Evolutionary conservation across 352 stramenopile species (phyloP).

Genomic region (Globisporangium acanthophoron): DNA sequence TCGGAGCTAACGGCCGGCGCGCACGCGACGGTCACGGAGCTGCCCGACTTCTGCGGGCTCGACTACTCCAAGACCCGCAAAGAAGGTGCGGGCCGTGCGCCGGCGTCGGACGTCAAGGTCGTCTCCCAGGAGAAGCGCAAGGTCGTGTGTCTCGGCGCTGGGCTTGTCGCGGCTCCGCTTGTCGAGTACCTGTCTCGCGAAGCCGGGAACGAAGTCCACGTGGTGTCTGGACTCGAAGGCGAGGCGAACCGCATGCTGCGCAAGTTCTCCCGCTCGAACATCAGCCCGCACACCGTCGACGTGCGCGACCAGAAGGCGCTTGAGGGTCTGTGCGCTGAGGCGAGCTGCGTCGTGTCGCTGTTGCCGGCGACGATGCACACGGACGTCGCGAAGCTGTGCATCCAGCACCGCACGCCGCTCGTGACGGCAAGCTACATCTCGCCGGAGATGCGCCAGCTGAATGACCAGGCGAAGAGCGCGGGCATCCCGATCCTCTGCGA

Average conservation of each 20-base stretch:
- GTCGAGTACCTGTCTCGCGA: conserved; percentile 85
- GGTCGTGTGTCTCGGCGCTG: conserved; percentile 84
- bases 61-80: conserved; percentile 72
- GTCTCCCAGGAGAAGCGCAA: conserved; percentile 65
- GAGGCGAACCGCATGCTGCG: conserved; percentile 65
- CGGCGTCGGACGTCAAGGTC: conserved; percentile 15
- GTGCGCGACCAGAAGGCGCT: conserved; percentile 64
- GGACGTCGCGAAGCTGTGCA: conserved; percentile 84
- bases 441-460: conserved; percentile 86
- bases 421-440: conserved; percentile 96
- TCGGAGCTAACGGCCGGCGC: conserved; percentile 80
- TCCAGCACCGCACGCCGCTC: conserved; percentile 81
- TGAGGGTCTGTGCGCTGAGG: conserved; percentile 56
- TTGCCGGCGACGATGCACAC: conserved; percentile 93
- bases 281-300: conserved; percentile 78
- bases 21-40: conserved; percentile 78
- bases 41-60: conserved; percentile 72
- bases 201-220: conserved; percentile 56
- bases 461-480: conserved; percentile 61
- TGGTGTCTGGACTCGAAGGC: conserved; percentile 67
- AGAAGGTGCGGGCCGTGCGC: conserved; percentile 35
- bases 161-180: conserved; percentile 77
- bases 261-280: conserved; percentile 60
- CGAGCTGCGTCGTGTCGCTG: conserved; percentile 93
- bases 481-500: conserved; percentile 94